phyloP scores from a whole-genome alignment of 78 protist species.

The Isochrysis galbana region DNA sequence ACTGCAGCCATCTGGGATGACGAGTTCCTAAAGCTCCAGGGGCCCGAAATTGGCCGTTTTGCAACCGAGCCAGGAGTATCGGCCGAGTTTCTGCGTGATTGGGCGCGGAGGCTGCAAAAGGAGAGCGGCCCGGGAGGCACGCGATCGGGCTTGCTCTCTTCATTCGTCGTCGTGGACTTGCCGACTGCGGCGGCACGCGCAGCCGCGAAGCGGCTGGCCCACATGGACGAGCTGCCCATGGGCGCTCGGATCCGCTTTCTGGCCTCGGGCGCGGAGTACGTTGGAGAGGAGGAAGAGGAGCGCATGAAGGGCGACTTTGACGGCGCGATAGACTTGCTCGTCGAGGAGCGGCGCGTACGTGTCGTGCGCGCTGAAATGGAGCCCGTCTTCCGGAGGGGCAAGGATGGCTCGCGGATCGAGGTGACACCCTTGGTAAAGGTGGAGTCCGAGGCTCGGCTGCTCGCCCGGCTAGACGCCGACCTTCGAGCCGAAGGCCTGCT shows the following conservation, averaged over 20 bases:
- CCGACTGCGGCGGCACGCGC: background rate
- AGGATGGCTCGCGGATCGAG: background rate
- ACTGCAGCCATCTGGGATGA: background rate
- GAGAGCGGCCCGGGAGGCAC: background rate
- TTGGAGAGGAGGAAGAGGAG: background rate
- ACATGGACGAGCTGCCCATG: background rate
- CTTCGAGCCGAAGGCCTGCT: no score
- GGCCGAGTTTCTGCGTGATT: background rate
- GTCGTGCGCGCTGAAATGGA: background rate
- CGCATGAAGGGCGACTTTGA: background rate
- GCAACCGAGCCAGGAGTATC: no score
- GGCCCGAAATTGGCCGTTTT: background rate
- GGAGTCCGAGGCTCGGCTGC: background rate
- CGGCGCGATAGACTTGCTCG: background rate
- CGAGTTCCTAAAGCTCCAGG: background rate
- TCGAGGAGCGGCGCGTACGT: background rate
- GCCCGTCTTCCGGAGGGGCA: background rate
- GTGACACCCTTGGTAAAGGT: background rate
- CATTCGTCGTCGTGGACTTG: background rate
- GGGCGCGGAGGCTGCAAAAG: background rate
- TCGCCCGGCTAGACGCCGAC: background rate
- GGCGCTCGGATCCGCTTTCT: background rate
- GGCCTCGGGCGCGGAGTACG: background rate
- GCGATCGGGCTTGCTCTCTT: background rate
- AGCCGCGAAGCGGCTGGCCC: background rate